These are phyloP conservation scores for Epichloe sylvatica DNA, from an alignment of 2,329 filamentous ascomycete genomes.

Conservation along the genomic window DNA sequence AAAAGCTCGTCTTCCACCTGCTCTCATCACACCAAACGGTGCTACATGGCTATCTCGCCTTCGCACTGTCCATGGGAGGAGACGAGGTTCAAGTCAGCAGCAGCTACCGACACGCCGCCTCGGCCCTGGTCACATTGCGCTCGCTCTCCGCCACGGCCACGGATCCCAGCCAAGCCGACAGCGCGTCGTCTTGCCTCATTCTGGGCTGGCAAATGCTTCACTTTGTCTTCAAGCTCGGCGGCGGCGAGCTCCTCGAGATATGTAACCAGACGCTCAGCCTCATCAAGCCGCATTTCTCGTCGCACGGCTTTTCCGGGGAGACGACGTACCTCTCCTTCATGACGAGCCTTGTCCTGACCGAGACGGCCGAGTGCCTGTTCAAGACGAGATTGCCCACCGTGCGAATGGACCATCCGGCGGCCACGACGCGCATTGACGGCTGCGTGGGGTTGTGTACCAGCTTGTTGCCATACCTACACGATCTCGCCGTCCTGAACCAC, in stretches of 20 bases:
- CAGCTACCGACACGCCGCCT: constrained; percentile 9
- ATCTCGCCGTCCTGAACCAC: constrained; percentile 13
- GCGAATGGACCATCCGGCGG: constrained; percentile 7
- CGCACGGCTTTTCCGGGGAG: neutral
- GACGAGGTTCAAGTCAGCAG: neutral
- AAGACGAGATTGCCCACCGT: constrained; percentile 11
- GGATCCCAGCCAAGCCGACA: constrained; percentile 1
- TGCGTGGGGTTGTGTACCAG: constrained; percentile 13
- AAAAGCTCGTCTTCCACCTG: constrained; percentile 8
- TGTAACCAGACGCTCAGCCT: constrained; percentile 11
- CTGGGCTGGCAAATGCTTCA: constrained; percentile 10
- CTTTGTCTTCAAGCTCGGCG: constrained; percentile 8
- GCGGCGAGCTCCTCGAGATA: constrained; percentile 7
- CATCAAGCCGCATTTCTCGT: constrained; percentile 7
- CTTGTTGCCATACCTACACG: constrained; percentile 13
- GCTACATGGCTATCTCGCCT: constrained; percentile 9
- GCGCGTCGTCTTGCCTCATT: constrained; percentile 9
- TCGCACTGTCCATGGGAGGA: constrained; percentile 7
- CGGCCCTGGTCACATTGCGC: constrained; percentile 8
- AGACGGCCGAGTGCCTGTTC: constrained; percentile 14
- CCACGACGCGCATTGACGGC: constrained; percentile 11
- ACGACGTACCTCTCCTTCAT: constrained; percentile 8
- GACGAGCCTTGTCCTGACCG: constrained; percentile 9
- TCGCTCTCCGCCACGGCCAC: constrained; percentile 4
- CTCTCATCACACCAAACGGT: constrained; percentile 4